Conservation (phyloP, 257 asterid genomes). For the Scutellaria minor region DNA sequence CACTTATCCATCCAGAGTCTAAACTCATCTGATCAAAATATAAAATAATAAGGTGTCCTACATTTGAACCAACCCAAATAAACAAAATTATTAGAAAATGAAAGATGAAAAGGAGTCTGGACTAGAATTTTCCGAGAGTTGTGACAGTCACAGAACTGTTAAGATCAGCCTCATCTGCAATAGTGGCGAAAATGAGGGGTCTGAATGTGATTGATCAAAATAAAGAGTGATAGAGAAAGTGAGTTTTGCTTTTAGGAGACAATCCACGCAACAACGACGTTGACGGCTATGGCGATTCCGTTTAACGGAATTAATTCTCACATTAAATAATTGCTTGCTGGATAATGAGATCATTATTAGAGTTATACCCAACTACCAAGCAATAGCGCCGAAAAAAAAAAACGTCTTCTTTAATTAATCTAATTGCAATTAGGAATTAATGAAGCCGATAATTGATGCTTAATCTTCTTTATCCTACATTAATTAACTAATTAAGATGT, state of each 20-base stretch:
- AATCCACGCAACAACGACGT: slow-evolving; percentile 34
- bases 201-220: slow-evolving; percentile 40
- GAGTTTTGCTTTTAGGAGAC: slow-evolving; percentile 46
- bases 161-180: slow-evolving; percentile 28
- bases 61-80: background rate
- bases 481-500: background rate
- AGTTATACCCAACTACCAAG: background rate
- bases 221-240: slow-evolving; percentile 35
- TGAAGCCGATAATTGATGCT: background rate
- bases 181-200: slow-evolving; percentile 43
- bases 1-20: slow-evolving; percentile 10
- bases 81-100: background rate
- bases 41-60: background rate
- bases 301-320: slow-evolving; percentile 10
- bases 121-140: slow-evolving; percentile 5
- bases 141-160: slow-evolving; percentile 11
- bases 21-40: slow-evolving; percentile 10
- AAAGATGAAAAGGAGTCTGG: background rate
- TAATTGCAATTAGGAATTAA: background rate
- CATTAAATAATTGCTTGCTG: slow-evolving; percentile 11
- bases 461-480: background rate
- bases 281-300: slow-evolving; percentile 35
- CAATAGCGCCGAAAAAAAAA: background rate
- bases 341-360: background rate
- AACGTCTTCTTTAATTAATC: background rate